Evolutionary conservation across 1,284 basidiomycete species (phyloP).

Genomic region (Anthracocystis panici-leucophaei): DNA sequence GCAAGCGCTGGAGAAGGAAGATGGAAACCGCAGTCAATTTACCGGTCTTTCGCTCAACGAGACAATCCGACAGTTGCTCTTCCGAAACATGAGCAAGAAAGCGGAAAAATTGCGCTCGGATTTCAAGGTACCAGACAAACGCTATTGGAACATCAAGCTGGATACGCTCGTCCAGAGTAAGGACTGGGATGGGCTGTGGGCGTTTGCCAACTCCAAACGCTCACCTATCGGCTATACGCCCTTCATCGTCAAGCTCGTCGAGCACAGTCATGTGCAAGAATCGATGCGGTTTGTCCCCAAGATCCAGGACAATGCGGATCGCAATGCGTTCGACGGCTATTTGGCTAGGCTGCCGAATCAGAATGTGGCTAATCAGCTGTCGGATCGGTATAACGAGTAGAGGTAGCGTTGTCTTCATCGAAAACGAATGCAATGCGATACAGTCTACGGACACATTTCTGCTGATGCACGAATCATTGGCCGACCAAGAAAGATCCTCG

Average conservation of each 20-base stretch:
- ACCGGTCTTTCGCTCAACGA: constrained; percentile 58
- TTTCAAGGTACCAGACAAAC: constrained; percentile 63
- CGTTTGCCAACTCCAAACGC: constrained; percentile 72
- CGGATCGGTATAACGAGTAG: constrained; percentile 33
- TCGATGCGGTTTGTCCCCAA: constrained; percentile 56
- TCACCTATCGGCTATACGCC: constrained; percentile 87
- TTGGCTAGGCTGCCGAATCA: constrained; percentile 32
- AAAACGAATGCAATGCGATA: neutral
- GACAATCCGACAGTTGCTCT: constrained; percentile 61
- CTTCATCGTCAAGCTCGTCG: constrained; percentile 56
- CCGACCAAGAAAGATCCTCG: constrained; percentile 27
- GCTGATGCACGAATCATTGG: constrained; percentile 6
- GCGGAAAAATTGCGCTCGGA: constrained; percentile 65
- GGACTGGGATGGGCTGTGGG: constrained; percentile 60
- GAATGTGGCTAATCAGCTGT: constrained; percentile 37
- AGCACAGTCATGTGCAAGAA: constrained; percentile 57
- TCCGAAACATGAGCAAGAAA: constrained; percentile 56
- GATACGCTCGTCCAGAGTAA: constrained; percentile 48
- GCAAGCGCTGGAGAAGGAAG: constrained; percentile 86
- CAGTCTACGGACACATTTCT: neutral
- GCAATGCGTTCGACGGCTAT: constrained; percentile 38
- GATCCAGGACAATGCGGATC: constrained; percentile 57
- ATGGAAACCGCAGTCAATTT: constrained; percentile 73
- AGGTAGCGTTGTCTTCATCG: neutral
- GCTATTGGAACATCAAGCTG: constrained; percentile 59